Evolutionary conservation across 768 basidiomycete genomes (phyloP).

Genomic region (Tricholoma matsutake): DNA sequence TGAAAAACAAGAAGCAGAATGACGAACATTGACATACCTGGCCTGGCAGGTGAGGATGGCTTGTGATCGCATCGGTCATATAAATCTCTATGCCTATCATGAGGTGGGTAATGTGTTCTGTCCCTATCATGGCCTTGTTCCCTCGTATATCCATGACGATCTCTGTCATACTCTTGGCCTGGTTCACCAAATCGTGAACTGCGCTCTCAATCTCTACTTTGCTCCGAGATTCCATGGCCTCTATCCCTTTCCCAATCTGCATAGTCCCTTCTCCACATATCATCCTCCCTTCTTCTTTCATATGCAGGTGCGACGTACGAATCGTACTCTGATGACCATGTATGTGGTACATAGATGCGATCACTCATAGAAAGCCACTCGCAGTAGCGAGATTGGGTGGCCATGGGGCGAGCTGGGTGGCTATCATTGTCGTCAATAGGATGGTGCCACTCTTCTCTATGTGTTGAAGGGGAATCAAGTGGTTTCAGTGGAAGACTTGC

Average conservation of each 20-base stretch:
- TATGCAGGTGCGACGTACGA: conserved; percentile 30
- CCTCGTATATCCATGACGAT: too few relatives aligned
- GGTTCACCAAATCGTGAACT: too few relatives aligned
- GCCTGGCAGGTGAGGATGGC: conserved; percentile 11
- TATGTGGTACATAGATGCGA: conserved; percentile 11
- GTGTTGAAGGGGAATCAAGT: conserved; percentile 25
- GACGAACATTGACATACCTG: conserved; percentile 10
- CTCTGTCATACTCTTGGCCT: too few relatives aligned
- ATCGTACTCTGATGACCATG: conserved; percentile 21
- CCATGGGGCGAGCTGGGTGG: conserved; percentile 24
- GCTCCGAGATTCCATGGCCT: conserved; percentile 16
- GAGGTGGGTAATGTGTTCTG: conserved; percentile 13
- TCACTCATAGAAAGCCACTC: conserved; percentile 15
- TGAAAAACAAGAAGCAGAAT: conserved; percentile 6
- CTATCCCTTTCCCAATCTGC: conserved; percentile 19
- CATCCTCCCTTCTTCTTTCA: conserved; percentile 25
- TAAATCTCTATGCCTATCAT: conserved; percentile 21
- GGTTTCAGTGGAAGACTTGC: conserved; percentile 41
- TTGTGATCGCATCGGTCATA: conserved; percentile 17
- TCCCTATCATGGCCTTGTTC: conserved; percentile 13
- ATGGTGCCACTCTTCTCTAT: conserved; percentile 14
- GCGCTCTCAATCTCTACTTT: conserved; percentile 12
- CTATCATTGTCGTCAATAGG: conserved; percentile 27
- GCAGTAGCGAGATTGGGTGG: conserved; percentile 13
- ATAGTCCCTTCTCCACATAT: conserved; percentile 21